Percentiles rank a stretch among this genome's conserved stretches.
Evolutionary conservation across 371 early-diverging fungal genomes (phyloP).

Genomic region (Actinomortierella ambigua): DNA sequence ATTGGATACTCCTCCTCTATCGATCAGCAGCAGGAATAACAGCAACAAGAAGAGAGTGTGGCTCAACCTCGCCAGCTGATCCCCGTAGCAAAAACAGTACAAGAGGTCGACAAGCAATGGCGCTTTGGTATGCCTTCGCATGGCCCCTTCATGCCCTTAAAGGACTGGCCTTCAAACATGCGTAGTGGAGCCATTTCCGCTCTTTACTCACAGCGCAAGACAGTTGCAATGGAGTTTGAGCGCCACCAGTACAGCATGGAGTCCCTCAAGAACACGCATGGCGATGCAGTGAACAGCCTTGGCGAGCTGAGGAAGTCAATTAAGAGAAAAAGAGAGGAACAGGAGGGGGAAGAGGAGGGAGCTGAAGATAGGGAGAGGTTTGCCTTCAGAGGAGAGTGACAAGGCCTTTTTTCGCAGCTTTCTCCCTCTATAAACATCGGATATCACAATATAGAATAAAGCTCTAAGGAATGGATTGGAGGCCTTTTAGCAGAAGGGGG

Average conservation of each 20-base stretch:
- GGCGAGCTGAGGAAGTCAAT: not conserved
- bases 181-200: not conserved
- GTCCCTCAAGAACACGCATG: not conserved
- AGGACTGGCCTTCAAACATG: not conserved
- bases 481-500: constrained; percentile 6
- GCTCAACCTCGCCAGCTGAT: not conserved
- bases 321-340: not conserved
- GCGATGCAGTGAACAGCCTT: not conserved
- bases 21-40: not conserved
- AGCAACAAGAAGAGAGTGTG: too few relatives aligned
- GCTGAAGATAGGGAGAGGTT: not conserved
- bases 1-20: not conserved
- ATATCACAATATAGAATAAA: too few relatives aligned
- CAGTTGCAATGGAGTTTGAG: not conserved
- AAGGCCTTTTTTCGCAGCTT: not conserved
- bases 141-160: not conserved
- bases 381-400: not conserved
- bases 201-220: not conserved
- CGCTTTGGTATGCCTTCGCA: constrained; percentile 1
- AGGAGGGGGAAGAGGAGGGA: not conserved
- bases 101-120: constrained; percentile 1
- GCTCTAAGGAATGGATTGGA: constrained; percentile 2
- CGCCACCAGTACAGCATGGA: not conserved
- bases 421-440: too few relatives aligned
- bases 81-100: not conserved